Evolutionary conservation across 352 stramenopile genomes (phyloP).

Genomic region (Phytophthora pini): DNA sequence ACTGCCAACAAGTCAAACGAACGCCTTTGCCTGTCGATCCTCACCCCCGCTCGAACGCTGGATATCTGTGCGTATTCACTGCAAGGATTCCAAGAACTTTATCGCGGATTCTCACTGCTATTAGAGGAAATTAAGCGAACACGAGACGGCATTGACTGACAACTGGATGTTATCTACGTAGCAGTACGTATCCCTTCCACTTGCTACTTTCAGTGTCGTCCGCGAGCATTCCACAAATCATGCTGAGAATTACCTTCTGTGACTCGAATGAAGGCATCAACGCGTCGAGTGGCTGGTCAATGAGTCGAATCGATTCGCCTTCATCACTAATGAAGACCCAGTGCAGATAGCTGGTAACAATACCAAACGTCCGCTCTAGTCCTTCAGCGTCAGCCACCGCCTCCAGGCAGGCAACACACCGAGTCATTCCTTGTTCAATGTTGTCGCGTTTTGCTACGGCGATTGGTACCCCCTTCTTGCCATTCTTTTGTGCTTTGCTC

Average conservation of each 20-base stretch:
- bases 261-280: slow-evolving; percentile 8
- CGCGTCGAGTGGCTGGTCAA: slow-evolving; percentile 1
- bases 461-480: slow-evolving; percentile 27
- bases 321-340: slow-evolving; percentile 34
- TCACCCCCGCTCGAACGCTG: slow-evolving; percentile 46
- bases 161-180: no score
- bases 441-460: slow-evolving; percentile 28
- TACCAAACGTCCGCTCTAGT: slow-evolving; percentile 21
- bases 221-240: slow-evolving; percentile 16
- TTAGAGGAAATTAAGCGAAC: slow-evolving; percentile 33
- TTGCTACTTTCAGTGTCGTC: no score
- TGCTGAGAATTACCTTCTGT: slow-evolving; percentile 11
- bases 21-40: slow-evolving; percentile 44
- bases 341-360: slow-evolving; percentile 35
- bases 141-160: slow-evolving; percentile 24
- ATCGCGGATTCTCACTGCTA: slow-evolving; percentile 38
- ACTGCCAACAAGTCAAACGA: slow-evolving; percentile 34
- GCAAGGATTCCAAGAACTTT: slow-evolving; percentile 44
- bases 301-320: slow-evolving; percentile 21
- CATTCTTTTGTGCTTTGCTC: no score
- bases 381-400: slow-evolving; percentile 30
- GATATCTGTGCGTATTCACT: slow-evolving; percentile 46
- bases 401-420: slow-evolving; percentile 29
- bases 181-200: no score
- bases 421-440: slow-evolving; percentile 28